phyloP scores from a whole-genome alignment of 1,284 basidiomycete species.

The Athelia sp. region DNA sequence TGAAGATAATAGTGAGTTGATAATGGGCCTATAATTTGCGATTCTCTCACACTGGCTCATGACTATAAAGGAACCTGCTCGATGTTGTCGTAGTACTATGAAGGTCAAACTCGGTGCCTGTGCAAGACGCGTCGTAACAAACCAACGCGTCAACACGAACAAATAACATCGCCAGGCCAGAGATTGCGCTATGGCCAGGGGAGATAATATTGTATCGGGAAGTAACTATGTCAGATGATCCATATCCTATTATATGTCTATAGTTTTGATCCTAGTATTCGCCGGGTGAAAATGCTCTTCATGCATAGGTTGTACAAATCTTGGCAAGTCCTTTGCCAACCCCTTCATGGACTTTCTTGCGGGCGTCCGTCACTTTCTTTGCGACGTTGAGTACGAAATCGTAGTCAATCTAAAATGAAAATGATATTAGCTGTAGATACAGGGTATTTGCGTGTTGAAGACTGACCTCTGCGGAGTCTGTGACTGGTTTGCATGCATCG shows the following conservation, averaged over 20 bases:
- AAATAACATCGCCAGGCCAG: neutral
- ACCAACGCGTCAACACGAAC: neutral
- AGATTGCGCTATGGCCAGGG: neutral
- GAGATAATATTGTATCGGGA: neutral
- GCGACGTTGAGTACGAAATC: conserved; percentile 59
- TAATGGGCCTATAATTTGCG: too few species aligned
- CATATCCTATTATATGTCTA: conserved; percentile 4
- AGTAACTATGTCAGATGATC: neutral
- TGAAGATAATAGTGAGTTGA: too few species aligned
- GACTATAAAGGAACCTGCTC: too few species aligned
- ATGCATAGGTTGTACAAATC: conserved; percentile 41
- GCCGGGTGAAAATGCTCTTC: neutral
- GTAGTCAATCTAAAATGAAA: conserved; percentile 47
- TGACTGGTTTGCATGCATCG: conserved; percentile 40
- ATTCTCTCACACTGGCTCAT: conserved; percentile 40
- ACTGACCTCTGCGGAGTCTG: conserved; percentile 37
- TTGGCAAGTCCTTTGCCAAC: conserved; percentile 61
- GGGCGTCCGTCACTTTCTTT: conserved; percentile 62
- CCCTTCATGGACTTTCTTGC: conserved; percentile 67
- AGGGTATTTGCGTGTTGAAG: conserved; percentile 3
- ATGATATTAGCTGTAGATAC: neutral
- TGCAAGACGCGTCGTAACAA: neutral
- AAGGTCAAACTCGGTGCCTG: too few species aligned
- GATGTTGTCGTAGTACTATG: neutral
- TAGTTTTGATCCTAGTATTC: conserved; percentile 10